Percentiles rank a stretch among this genome's conserved stretches.
Evolutionary conservation across 768 basidiomycete genomes (phyloP).

Genomic region (Suillus brevipes): DNA sequence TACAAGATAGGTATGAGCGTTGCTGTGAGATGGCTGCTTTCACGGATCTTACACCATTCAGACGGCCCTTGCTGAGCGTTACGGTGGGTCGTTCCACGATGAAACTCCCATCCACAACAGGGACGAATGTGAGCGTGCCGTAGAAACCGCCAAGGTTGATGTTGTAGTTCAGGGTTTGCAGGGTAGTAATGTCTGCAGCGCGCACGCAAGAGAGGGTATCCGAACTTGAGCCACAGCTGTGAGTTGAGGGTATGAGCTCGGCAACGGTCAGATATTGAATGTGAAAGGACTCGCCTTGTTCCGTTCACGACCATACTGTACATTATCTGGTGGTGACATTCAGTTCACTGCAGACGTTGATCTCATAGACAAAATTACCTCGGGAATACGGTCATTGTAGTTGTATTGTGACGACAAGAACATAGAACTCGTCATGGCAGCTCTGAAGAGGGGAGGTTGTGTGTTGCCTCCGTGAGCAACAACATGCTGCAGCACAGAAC

Average conservation of each 20-base stretch:
- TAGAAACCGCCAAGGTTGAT: slow-evolving; percentile 36
- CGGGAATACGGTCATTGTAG: slow-evolving; percentile 43
- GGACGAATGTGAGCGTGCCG: slow-evolving; percentile 41
- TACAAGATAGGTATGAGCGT: slow-evolving; percentile 5
- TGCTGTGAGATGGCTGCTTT: background rate
- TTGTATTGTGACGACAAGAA: slow-evolving; percentile 47
- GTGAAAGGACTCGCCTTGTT: slow-evolving; percentile 32
- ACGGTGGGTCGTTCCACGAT: slow-evolving; percentile 44
- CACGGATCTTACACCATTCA: slow-evolving; percentile 41
- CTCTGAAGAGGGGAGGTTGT: slow-evolving; percentile 43
- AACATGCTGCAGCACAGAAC: slow-evolving; percentile 51
- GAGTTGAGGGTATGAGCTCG: background rate
- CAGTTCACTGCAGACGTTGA: background rate
- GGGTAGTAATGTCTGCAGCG: slow-evolving; percentile 25
- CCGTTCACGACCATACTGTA: slow-evolving; percentile 35
- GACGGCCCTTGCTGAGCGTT: slow-evolving; percentile 35
- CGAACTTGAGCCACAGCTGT: slow-evolving; percentile 35
- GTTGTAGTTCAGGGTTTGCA: slow-evolving; percentile 37
- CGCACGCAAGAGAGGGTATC: slow-evolving; percentile 45
- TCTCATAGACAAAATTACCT: slow-evolving; percentile 26
- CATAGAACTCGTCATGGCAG: slow-evolving; percentile 46
- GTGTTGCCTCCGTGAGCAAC: slow-evolving; percentile 48
- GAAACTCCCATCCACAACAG: slow-evolving; percentile 49
- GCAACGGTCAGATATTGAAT: background rate
- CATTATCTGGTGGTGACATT: slow-evolving; percentile 25